These are phyloP conservation scores for Falciphora oryzae DNA, from an alignment of 2,329 filamentous ascomycete species.

Conservation along the genomic window DNA sequence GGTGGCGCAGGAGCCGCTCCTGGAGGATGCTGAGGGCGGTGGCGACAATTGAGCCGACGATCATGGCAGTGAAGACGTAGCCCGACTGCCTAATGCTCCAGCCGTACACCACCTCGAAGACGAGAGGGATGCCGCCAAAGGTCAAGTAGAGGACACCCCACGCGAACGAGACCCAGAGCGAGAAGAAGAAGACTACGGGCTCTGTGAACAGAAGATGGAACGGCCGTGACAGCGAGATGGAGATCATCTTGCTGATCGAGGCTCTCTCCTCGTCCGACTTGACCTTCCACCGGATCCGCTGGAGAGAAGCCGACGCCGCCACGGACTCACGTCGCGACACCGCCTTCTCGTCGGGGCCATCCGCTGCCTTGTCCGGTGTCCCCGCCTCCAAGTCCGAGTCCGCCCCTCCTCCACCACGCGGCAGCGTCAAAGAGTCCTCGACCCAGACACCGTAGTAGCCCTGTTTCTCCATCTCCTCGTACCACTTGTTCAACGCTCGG, in stretches of 20 bases:
- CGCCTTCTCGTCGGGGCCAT: conserved; percentile 18
- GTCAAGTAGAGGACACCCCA: conserved; percentile 88
- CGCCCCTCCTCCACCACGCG: neutral
- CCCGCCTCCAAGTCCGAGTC: conserved; percentile 4
- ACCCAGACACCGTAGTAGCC: conserved; percentile 50
- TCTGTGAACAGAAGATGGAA: conserved; percentile 74
- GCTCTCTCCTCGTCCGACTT: conserved; percentile 71
- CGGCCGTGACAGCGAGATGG: conserved; percentile 67
- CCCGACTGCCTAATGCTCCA: conserved; percentile 65
- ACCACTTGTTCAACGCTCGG: conserved; percentile 68
- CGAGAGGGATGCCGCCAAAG: conserved; percentile 72
- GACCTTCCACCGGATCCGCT: conserved; percentile 73
- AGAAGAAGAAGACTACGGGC: conserved; percentile 79
- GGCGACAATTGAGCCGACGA: conserved; percentile 58
- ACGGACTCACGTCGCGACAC: neutral
- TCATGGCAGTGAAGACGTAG: conserved; percentile 68
- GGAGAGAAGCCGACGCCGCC: conserved; percentile 17
- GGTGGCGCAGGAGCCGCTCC: conserved; percentile 55
- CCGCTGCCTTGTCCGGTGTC: neutral
- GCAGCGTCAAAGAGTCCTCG: conserved; percentile 9
- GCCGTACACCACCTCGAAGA: conserved; percentile 62
- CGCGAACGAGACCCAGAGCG: conserved; percentile 81
- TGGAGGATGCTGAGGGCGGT: conserved; percentile 67
- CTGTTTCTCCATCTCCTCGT: conserved; percentile 61
- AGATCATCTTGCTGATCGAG: conserved; percentile 63